A percentile compares a stretch with the other conserved stretches of the same genome.
phyloP scores from a whole-genome alignment of 2,329 filamentous ascomycete genomes.

The Dactylellina leptospora region DNA sequence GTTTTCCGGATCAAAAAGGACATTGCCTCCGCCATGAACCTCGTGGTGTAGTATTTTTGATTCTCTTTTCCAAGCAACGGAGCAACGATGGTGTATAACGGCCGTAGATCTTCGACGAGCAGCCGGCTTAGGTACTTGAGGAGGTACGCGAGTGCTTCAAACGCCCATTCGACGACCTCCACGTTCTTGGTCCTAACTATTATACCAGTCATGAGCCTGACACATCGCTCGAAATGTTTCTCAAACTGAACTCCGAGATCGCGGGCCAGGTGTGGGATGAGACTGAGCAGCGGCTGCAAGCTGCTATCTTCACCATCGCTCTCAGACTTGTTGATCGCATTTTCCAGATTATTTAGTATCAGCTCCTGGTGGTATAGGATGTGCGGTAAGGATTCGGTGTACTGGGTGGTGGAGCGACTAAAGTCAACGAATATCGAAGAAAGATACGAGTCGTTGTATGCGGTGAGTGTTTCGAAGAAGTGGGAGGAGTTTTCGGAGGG shows the following conservation, averaged over 20 bases:
- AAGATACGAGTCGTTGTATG: slow-evolving; percentile 92
- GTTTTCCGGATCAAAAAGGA: slow-evolving; percentile 93
- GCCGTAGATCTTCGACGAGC: slow-evolving; percentile 82
- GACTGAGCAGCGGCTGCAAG: slow-evolving; percentile 83
- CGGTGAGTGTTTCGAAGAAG: slow-evolving; percentile 80
- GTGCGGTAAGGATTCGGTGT: slow-evolving; percentile 89
- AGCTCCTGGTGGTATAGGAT: slow-evolving; percentile 88
- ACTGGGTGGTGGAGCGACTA: slow-evolving; percentile 74
- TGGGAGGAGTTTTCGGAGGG: slow-evolving; percentile 84
- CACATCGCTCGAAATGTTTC: slow-evolving; percentile 79
- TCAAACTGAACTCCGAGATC: slow-evolving; percentile 89
- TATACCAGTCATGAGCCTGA: slow-evolving; percentile 78
- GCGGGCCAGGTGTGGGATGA: slow-evolving; percentile 94
- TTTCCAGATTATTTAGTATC: slow-evolving; percentile 71
- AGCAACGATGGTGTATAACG: slow-evolving; percentile 79
- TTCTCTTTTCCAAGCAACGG: slow-evolving; percentile 82
- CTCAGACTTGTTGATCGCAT: slow-evolving; percentile 76
- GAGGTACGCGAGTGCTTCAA: slow-evolving; percentile 89
- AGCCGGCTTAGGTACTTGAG: slow-evolving; percentile 96
- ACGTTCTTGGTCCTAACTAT: slow-evolving; percentile 79
- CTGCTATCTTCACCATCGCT: slow-evolving; percentile 80
- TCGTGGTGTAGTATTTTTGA: slow-evolving; percentile 84
- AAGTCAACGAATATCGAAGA: slow-evolving; percentile 82
- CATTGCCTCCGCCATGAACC: slow-evolving; percentile 93
- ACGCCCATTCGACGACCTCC: slow-evolving; percentile 97